Conservation (phyloP, 441 rosid species). For the Codiaeum variegatum region DNA sequence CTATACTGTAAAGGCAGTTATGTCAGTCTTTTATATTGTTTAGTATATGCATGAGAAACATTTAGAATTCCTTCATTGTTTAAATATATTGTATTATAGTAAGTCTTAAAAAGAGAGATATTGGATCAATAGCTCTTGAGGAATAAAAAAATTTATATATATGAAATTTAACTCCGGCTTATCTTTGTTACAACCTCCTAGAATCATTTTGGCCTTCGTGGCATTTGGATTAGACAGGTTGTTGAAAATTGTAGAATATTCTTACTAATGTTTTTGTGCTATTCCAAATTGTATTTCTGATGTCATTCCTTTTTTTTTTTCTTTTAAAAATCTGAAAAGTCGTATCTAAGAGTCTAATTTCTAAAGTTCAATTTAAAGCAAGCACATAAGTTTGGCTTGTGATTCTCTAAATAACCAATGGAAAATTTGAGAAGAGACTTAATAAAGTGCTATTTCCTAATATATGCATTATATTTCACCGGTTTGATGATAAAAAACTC, state of each 20-base stretch:
- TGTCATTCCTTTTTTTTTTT: neutral
- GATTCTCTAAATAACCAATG: neutral
- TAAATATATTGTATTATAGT: neutral
- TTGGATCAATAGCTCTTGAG: neutral
- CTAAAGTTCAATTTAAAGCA: neutral
- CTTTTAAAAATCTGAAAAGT: neutral
- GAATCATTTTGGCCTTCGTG: neutral
- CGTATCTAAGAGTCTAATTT: neutral
- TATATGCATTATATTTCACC: neutral
- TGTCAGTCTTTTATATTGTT: neutral
- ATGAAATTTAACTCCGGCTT: neutral
- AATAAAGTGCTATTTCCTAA: neutral
- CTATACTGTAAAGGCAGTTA: slow-evolving; percentile 1
- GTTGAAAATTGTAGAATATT: neutral
- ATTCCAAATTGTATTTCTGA: neutral
- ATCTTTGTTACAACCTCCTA: neutral
- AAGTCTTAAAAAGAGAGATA: neutral
- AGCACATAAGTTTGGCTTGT: neutral
- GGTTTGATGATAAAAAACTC: neutral
- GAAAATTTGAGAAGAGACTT: neutral
- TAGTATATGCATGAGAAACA: neutral
- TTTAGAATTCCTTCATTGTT: neutral
- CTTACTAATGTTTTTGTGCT: neutral
- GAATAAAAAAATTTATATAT: neutral
- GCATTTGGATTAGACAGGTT: neutral